These are phyloP conservation scores for Cicer judaicum DNA, from an alignment of 306 rosid species.

Conservation along the genomic window DNA sequence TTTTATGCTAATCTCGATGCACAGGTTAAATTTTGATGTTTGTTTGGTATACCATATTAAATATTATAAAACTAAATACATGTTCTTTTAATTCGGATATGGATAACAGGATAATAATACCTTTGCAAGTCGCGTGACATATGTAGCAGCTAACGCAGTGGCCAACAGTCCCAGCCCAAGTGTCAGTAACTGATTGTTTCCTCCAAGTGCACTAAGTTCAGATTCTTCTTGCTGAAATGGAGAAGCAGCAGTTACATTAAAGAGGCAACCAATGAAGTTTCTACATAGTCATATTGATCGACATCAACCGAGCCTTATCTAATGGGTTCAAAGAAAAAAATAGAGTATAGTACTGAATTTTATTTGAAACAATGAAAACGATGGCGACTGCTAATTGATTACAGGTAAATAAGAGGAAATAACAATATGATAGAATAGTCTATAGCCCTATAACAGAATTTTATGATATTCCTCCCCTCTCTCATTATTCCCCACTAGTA, in stretches of 20 bases:
- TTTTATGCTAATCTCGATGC: not conserved
- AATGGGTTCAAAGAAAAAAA: not conserved
- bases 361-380: not conserved
- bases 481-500: not conserved
- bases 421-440: not conserved
- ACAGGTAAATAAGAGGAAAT: not conserved
- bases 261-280: slow-evolving; percentile 17
- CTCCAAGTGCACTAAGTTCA: slow-evolving; percentile 65
- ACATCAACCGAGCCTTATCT: not conserved
- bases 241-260: slow-evolving; percentile 41
- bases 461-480: not conserved
- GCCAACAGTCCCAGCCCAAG: slow-evolving; percentile 83
- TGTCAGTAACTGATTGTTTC: slow-evolving; percentile 78
- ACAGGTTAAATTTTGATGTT: slow-evolving; percentile 20
- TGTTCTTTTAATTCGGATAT: slow-evolving; percentile 18
- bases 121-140: slow-evolving; percentile 91
- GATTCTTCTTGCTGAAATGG: slow-evolving; percentile 92
- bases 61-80: slow-evolving; percentile 10
- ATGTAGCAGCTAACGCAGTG: slow-evolving; percentile 87
- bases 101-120: slow-evolving; percentile 47
- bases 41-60: not conserved
- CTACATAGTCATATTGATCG: not conserved
- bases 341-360: not conserved
- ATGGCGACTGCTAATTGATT: not conserved
- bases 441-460: not conserved